phyloP scores from a whole-genome alignment of 1,284 basidiomycete genomes.

The Malassezia sympodialis region DNA sequence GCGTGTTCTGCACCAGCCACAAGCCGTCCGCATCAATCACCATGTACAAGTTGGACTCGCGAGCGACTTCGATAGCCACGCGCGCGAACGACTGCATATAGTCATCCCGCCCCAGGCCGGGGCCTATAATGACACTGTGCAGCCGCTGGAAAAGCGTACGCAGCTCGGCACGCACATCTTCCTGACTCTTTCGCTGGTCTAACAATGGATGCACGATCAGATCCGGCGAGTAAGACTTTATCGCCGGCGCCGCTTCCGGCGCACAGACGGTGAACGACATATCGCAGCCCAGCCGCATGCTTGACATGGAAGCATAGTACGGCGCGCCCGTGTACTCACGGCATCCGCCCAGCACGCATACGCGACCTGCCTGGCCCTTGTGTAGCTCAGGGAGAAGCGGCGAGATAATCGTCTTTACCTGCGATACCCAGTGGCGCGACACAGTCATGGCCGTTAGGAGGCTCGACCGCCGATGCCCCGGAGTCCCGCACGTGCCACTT shows the following conservation, averaged over 20 bases:
- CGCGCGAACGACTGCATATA: conserved; percentile 70
- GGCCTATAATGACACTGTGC: conserved; percentile 84
- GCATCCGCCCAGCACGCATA: conserved; percentile 86
- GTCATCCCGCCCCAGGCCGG: conserved; percentile 63
- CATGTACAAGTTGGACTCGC: conserved; percentile 64
- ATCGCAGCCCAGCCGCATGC: conserved; percentile 60
- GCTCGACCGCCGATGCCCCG: neutral
- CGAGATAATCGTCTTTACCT: conserved; percentile 66
- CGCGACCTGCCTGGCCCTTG: conserved; percentile 92
- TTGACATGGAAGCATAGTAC: conserved; percentile 55
- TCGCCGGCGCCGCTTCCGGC: conserved; percentile 69
- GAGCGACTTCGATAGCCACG: conserved; percentile 52
- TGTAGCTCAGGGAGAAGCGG: conserved; percentile 73
- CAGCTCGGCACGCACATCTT: conserved; percentile 56
- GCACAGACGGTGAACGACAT: conserved; percentile 94
- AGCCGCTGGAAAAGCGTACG: conserved; percentile 65
- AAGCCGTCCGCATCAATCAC: conserved; percentile 89
- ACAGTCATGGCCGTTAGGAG: neutral
- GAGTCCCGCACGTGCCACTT: neutral
- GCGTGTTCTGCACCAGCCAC: conserved; percentile 66
- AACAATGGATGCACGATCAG: conserved; percentile 90
- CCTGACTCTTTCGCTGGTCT: conserved; percentile 28
- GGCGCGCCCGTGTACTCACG: conserved; percentile 93
- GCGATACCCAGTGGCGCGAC: neutral
- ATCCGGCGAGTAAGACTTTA: conserved; percentile 89